Evolutionary conservation across 2,329 filamentous ascomycete genomes (phyloP).

Genomic region (Boeremia lycopersici): DNA sequence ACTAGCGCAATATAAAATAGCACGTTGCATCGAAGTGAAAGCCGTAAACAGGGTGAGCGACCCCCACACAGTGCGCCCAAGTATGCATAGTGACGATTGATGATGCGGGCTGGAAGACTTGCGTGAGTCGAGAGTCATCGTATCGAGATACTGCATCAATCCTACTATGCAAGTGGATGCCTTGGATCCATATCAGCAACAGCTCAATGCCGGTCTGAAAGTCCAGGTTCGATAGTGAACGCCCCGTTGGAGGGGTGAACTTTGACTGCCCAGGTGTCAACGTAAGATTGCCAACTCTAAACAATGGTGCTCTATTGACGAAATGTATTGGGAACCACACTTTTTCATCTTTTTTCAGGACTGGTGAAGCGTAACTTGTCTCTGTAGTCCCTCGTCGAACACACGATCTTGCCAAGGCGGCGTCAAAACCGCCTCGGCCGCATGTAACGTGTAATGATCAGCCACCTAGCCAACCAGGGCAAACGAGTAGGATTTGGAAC

Average conservation of each 20-base stretch:
- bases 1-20: neutral
- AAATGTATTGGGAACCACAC: too few relatives aligned
- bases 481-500: neutral
- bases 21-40: neutral
- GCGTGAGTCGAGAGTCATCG: neutral
- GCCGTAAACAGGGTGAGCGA: neutral
- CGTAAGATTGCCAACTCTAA: too few relatives aligned
- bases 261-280: too few relatives aligned
- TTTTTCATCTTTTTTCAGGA: neutral
- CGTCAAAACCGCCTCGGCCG: neutral
- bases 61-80: neutral
- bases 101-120: neutral
- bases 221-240: too few relatives aligned
- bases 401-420: neutral
- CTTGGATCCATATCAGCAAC: neutral
- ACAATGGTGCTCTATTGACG: too few relatives aligned
- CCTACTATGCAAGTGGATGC: neutral
- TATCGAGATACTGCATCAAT: neutral
- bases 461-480: neutral
- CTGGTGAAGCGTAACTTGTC: neutral
- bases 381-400: neutral
- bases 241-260: too few relatives aligned
- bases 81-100: neutral
- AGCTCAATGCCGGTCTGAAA: too few relatives aligned
- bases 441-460: neutral